Evolutionary conservation across 345 rosid species (phyloP), one percentile per base, ranked within the genome.

Genomic region (Conringia planisiliqua): DNA sequence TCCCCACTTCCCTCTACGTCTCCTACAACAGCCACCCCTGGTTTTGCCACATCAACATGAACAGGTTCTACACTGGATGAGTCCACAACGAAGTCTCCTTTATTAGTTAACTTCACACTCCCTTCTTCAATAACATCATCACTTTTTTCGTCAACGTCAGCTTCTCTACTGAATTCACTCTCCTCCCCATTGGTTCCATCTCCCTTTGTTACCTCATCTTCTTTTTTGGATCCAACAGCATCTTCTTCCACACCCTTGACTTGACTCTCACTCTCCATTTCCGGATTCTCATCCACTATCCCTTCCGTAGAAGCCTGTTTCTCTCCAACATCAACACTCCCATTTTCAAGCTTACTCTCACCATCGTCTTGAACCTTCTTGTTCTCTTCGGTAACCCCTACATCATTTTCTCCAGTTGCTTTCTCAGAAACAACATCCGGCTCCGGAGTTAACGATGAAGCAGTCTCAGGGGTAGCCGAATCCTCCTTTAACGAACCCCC

Each of bases 11-110:
- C 85, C 26, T 70, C 86, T 47, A 42, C 69, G 55, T 82, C 88
- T 36, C 83, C 88, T 68, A 80, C 80, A 14, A 73, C 82, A 70
- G 71, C 86, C 40, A 71, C 84, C 47, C 78, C 80, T 0, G 78
- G 62, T 66, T 40, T 77, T 20, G 62, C 46, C 48, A 71, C 59
- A 81, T 78, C 80, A 68, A 73, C 79, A 61, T 69, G 71, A 13
- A 83, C 76, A 20, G 78, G 63, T 50, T 83, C 86, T 62, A 81
- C 61, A 65, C 70, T 66, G 6, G 72, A 47, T 2, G 72, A 72
- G 54, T 78, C 69, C 56, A 59, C 72, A 18, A 59, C 18, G 33
- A 24, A 35, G 18, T 86, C 84, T 65, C 76, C 86, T 57, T 64
- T 71, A 52, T 79, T 59, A 10, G 70, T 80, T 39, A 75, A 69